Evolutionary conservation across 1,139 yeast genomes (phyloP), one percentile per base, ranked within the genome.

Genomic region (Magnusiomyces ingens): DNA sequence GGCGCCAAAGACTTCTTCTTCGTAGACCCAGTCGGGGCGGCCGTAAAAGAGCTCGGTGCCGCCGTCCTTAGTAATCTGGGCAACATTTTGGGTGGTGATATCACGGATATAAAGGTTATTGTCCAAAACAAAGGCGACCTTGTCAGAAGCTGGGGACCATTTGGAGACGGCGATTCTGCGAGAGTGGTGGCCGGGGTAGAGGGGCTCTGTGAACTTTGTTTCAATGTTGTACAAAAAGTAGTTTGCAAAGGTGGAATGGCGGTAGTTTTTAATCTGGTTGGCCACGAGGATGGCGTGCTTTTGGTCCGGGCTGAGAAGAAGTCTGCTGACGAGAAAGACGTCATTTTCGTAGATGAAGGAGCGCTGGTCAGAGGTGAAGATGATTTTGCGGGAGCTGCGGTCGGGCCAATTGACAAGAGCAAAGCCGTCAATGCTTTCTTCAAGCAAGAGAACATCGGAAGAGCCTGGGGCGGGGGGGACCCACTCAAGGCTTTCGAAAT

Each of bases 21-120:
- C 99, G 65, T 93, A 93, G 0, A 93, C 88, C 99, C 99, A 93
- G 64, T 93, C 99, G 0, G 97, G 85, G 58, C 81, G 84, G 0
- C 96, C 99, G 64, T 93, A 89, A 62, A 82, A 80, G n/a, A 88
- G 73, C 47, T 77, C 70, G 0, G 67, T 67, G 3, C 85, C 78
- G 0, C 97, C 97, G 62, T 82, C 90, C 1, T 63, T 56, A 0
- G 98, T 89, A 12, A 93, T 70, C 62, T 74, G 77, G 0, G 57
- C 62, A 3, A 71, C 61, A 11, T 60, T 61, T 2, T 66, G 57
- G 0, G 56, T 47, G 13, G 60, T 53, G 41, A 58, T 62, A 13
- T 58, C 52, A 52, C 78, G 74, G 15, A 86, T 53, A 61, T 73
- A 88, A 5, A 93, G 65, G 63, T 90, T 81, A 61, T 84, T 81